These are phyloP conservation scores for Hyaloscypha variabilis DNA, from an alignment of 495 filamentous ascomycete species.

Conservation along the genomic window DNA sequence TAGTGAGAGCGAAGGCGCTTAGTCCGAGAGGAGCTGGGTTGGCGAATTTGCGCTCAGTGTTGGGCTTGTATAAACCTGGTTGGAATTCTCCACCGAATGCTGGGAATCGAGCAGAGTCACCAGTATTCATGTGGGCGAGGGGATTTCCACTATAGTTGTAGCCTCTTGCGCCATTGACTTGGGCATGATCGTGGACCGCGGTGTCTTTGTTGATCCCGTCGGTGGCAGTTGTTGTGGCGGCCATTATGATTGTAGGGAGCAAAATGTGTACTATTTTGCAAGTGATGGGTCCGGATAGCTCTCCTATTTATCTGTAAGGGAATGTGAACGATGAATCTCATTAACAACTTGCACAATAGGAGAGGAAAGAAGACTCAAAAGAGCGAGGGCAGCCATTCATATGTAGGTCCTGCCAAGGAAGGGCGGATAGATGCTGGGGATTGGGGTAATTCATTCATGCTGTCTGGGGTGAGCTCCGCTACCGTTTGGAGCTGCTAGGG, in stretches of 20 bases:
- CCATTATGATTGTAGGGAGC: slow-evolving; percentile 5
- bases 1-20: slow-evolving; percentile 91
- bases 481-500: slow-evolving; percentile 10
- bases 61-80: slow-evolving; percentile 80
- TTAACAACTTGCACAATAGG: slow-evolving; percentile 1
- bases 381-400: slow-evolving; percentile 10
- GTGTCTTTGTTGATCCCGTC: slow-evolving; percentile 21
- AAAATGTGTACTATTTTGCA: not conserved
- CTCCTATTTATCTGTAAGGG: slow-evolving; percentile 16
- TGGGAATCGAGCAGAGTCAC: slow-evolving; percentile 61
- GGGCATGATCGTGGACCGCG: not conserved
- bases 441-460: slow-evolving; percentile 26
- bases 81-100: slow-evolving; percentile 97
- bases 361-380: not conserved
- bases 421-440: slow-evolving; percentile 25
- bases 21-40: slow-evolving; percentile 88
- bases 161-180: slow-evolving; percentile 33
- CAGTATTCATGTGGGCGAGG: slow-evolving; percentile 68
- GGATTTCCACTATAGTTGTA: slow-evolving; percentile 67
- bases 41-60: slow-evolving; percentile 78
- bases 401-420: slow-evolving; percentile 20
- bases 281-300: slow-evolving; percentile 3
- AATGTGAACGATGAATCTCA: not conserved
- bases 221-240: not conserved
- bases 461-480: slow-evolving; percentile 19